These are phyloP conservation scores for Henckelia pumila DNA, from an alignment of 257 asterid genomes.

Conservation along the genomic window DNA sequence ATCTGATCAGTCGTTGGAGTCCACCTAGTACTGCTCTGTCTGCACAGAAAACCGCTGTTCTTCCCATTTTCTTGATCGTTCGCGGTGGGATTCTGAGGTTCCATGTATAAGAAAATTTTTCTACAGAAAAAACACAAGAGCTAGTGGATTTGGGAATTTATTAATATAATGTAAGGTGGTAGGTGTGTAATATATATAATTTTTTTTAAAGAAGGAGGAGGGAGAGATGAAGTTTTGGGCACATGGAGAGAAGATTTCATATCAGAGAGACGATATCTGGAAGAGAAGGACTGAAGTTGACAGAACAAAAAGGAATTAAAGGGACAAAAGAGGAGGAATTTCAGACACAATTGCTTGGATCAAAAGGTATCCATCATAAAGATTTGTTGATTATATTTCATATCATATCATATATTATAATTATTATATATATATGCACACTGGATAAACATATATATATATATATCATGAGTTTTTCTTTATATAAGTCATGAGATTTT, in stretches of 20 bases:
- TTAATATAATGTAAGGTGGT: not conserved
- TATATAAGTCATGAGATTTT: too few species aligned
- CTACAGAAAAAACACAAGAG: constrained; percentile 3
- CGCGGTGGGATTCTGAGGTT: constrained; percentile 25
- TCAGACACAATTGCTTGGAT: constrained; percentile 67
- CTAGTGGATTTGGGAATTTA: constrained; percentile 12
- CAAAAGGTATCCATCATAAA: constrained; percentile 62
- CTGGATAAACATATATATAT: not conserved
- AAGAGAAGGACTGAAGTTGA: constrained; percentile 98
- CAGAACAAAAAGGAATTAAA: constrained; percentile 65
- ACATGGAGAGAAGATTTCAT: constrained; percentile 59
- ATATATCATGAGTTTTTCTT: constrained; percentile 2
- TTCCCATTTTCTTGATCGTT: constrained; percentile 31
- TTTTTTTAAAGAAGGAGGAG: too few species aligned
- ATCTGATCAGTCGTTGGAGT: constrained; percentile 93
- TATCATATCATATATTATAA: constrained; percentile 8
- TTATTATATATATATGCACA: too few species aligned
- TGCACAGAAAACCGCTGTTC: constrained; percentile 42
- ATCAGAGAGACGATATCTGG: constrained; percentile 73
- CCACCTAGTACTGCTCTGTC: constrained; percentile 94
- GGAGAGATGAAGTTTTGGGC: constrained; percentile 26
- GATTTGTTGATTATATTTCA: constrained; percentile 32
- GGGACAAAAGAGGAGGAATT: constrained; percentile 77
- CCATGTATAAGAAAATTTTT: constrained; percentile 37
- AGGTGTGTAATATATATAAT: too few species aligned